Percentiles rank a stretch among this genome's conserved stretches.
phyloP scores from a whole-genome alignment of 1,139 yeast genomes.

The Diutina catenulata region DNA sequence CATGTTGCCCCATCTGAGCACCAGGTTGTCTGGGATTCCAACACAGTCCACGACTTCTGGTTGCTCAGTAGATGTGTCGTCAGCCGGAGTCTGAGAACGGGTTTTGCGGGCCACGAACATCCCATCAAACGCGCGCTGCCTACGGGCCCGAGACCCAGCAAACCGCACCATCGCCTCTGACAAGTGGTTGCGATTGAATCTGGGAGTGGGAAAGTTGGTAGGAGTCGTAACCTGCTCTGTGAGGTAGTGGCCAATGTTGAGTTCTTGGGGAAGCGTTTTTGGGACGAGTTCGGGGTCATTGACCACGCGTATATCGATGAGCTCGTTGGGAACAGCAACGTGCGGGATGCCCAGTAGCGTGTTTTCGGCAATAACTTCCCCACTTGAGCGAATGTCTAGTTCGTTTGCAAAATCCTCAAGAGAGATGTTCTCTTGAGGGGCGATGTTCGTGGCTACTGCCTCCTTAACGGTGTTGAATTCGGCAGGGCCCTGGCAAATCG shows the following conservation, averaged over 20 bases:
- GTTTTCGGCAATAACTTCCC: conserved; percentile 24
- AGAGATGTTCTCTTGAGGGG: conserved; percentile 16
- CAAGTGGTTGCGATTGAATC: not conserved
- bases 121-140: not conserved
- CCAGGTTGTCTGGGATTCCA: not conserved
- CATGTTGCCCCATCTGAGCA: not conserved
- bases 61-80: not conserved
- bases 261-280: conserved; percentile 22
- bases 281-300: conserved; percentile 17
- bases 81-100: not conserved
- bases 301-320: conserved; percentile 20
- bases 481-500: conserved; percentile 30
- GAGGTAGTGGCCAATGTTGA: conserved; percentile 20
- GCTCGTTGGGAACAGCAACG: conserved; percentile 24
- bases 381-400: conserved; percentile 24
- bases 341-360: conserved; percentile 28
- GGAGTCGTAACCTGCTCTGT: too few relatives aligned
- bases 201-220: not conserved
- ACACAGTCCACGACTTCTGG: not conserved
- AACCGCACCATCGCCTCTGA: not conserved
- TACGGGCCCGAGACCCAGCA: not conserved
- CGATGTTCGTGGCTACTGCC: conserved; percentile 7
- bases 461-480: conserved; percentile 11
- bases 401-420: conserved; percentile 9
- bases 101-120: not conserved